Base-by-base conservation (phyloP, 257 asterid genomes). In the Scutellaria barbata region DNA sequence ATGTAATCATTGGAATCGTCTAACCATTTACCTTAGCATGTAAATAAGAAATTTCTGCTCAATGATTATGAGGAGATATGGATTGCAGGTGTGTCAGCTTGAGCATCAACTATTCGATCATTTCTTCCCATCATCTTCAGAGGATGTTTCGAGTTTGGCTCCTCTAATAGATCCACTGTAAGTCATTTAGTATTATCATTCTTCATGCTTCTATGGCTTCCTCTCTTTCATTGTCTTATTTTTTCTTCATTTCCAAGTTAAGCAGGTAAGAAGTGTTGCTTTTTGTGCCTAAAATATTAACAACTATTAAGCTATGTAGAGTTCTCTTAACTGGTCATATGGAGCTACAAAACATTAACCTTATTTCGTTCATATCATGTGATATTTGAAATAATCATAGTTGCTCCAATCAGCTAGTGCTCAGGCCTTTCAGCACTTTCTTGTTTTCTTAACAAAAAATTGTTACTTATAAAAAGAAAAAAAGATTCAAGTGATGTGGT, bases 41-140 rank as follows among this genome's bases (percentile, higher is more conserved):
- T 20, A 30, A 68, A 17, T 57, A 52, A 57, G 12, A 43, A 39
- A 45, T 74, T 46, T 25, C 63, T 18, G 59, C 9, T 63, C 42
- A 67, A 48, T 47, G 50, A 74, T 54, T 50, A 68, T 66, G 47
- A 48, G 46, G 52, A 17, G 68, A 39, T 64, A 45, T 76, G 79
- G 35, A 61, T 79, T 83, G 82, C 95, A 95, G 99, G 96, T 83
- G 66, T 92, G 97, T 73, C 98, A 87, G 80, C 94, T 87, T 77
- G 99, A 95, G 83, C 90, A 92, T 79, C 97, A 92, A 80, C 97
- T 95, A 43, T 92, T 95, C 82, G 88, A 85, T 72, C 83, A 92
- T 81, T 95, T 95, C 89, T 95, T 95, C 77, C 99, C 99, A 42
- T 90, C 89, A 68, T 95, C 99, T n/a, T 90, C 98, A 1, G 96